phyloP scores from a whole-genome alignment of 306 rosid species.

The Ormosia emarginata region DNA sequence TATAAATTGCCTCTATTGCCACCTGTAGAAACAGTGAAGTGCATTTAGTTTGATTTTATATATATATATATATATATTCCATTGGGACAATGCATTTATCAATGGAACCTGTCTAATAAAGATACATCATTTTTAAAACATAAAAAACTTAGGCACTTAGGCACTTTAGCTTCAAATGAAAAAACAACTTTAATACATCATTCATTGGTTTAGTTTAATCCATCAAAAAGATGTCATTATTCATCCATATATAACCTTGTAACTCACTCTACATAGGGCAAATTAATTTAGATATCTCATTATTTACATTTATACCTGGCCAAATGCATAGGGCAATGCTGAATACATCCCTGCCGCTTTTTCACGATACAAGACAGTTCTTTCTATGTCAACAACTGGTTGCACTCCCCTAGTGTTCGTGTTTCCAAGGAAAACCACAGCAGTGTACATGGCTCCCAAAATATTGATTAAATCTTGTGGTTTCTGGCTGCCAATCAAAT shows the following conservation, averaged over 20 bases:
- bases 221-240: neutral
- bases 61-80: neutral
- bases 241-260: neutral
- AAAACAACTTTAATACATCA: neutral
- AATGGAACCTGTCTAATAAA: neutral
- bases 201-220: neutral
- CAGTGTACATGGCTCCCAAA: conserved; percentile 63
- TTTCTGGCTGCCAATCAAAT: conserved; percentile 11
- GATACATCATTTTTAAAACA: neutral
- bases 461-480: conserved; percentile 46
- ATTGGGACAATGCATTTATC: neutral
- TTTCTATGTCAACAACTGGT: conserved; percentile 51
- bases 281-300: neutral
- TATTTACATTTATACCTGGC: conserved; percentile 24
- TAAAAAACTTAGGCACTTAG: neutral
- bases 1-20: conserved; percentile 59
- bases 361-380: conserved; percentile 79
- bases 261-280: neutral
- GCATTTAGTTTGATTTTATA: neutral
- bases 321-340: conserved; percentile 35
- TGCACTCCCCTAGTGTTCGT: conserved; percentile 40
- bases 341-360: conserved; percentile 50
- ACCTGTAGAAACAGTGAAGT: conserved; percentile 46
- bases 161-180: neutral
- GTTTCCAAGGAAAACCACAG: conserved; percentile 32